Percentiles rank a stretch among this genome's conserved stretches.
phyloP scores from a whole-genome alignment of 306 rosid genomes.

The Carpinus fangiana region DNA sequence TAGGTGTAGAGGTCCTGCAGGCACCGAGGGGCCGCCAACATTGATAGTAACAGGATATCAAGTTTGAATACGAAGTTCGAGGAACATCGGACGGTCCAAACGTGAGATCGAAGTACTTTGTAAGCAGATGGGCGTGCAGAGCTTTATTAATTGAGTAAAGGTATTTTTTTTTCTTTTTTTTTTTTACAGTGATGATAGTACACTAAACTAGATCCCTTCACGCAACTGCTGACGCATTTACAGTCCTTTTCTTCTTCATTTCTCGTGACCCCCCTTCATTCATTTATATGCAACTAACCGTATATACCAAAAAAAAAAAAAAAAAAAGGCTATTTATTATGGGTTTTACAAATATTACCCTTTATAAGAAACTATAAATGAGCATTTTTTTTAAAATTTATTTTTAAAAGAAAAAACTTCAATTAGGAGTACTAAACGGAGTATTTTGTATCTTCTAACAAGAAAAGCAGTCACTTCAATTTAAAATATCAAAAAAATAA shows the following conservation, averaged over 20 bases:
- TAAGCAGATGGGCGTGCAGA: background rate
- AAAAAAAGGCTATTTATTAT: too few relatives aligned
- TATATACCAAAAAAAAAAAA: too few relatives aligned
- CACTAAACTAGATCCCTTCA: slow-evolving; percentile 24
- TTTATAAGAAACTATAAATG: too few relatives aligned
- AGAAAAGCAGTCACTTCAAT: too few relatives aligned
- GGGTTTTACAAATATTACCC: too few relatives aligned
- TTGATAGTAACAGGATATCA: slow-evolving; percentile 4
- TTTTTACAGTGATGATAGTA: background rate
- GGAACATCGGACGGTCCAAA: slow-evolving; percentile 24
- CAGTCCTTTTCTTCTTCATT: background rate
- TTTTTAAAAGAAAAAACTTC: too few relatives aligned
- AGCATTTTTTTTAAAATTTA: too few relatives aligned
- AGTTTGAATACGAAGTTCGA: slow-evolving; percentile 13
- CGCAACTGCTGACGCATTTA: slow-evolving; percentile 34
- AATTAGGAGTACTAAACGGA: too few relatives aligned
- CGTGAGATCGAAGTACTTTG: background rate
- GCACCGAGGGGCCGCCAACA: slow-evolving; percentile 21
- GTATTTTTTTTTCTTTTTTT: background rate
- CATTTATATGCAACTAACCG: too few relatives aligned
- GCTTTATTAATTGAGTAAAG: background rate
- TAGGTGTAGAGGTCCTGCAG: slow-evolving; percentile 9
- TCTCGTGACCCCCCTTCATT: too few relatives aligned
- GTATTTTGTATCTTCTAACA: too few relatives aligned
- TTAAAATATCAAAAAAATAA: too few relatives aligned